Evolutionary conservation across 106 monocot species (phyloP), one percentile per base, ranked within the genome.

Genomic region (Triglochin maritima): DNA sequence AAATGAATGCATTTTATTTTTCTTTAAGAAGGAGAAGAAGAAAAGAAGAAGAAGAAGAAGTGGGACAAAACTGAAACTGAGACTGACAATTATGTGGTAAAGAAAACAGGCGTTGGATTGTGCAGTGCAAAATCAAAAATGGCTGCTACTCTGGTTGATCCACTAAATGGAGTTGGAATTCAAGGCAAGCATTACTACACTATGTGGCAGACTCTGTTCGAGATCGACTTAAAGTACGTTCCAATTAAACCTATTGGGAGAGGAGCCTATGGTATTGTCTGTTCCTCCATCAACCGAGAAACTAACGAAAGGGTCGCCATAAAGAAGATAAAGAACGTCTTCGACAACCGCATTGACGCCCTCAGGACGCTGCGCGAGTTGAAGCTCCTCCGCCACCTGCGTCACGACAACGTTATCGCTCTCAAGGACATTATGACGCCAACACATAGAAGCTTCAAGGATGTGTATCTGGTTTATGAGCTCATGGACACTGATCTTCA

Each of bases 381-480:
- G 67, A 87, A 83, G 75, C 87, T 87, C 51, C 87, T 87, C 49
- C 80, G 87, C 1, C 70, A 87, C 50, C 62, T 87, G 0, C 81
- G 58, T 13, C 87, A 87, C 68, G 87, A 87, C 64, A 87, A 87
- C 71, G 73, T 87, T 17, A 87, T 87, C 66, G 80, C 73, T 57
- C 65, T 87, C 60, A 87, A 83, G 74, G 87, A 87, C 73, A 81
- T 87, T 17, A 87, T 87, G 87, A 76, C 83, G 78, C 87, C 87
- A 14, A 17, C 61, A 41, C 56, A 55, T 51, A 74, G 63, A 53
- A 78, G 57, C 57, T 87, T 87, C 76, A 87, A 71, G 72, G 87
- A 87, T 73, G 87, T 87, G n/a, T 87, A 87, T 52, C 72, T 87
- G 46, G 83, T 87, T 17, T 87, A 87, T 76, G 87, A 87, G 54